phyloP scores from a whole-genome alignment of 148 eudicot species.

The Persicaria tinctoria region DNA sequence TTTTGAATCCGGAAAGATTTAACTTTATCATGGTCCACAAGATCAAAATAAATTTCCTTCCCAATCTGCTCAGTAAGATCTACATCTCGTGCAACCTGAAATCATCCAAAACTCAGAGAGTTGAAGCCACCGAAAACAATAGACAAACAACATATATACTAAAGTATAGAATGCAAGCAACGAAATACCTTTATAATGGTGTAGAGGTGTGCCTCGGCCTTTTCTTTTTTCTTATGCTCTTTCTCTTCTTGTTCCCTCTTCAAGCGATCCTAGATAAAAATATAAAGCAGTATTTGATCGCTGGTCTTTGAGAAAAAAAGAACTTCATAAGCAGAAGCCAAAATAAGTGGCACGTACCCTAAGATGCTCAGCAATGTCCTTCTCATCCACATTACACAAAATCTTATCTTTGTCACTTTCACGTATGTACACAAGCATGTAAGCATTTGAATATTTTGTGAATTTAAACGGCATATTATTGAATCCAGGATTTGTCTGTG shows the following conservation, averaged over 20 bases:
- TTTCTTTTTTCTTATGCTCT: conserved; percentile 55
- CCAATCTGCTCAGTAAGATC: conserved; percentile 25
- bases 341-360: conserved; percentile 37
- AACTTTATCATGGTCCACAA: conserved; percentile 24
- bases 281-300: background rate
- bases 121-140: background rate
- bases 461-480: conserved; percentile 87
- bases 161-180: background rate
- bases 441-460: conserved; percentile 95
- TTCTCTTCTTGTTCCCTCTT: conserved; percentile 68
- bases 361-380: conserved; percentile 91
- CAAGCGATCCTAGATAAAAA: conserved; percentile 38
- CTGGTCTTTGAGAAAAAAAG: background rate
- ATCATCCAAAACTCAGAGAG: conserved; percentile 2
- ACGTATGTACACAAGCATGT: conserved; percentile 97
- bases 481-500: conserved; percentile 92
- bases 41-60: conserved; percentile 22
- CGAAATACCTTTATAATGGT: conserved; percentile 50
- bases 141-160: background rate
- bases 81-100: conserved; percentile 19
- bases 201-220: conserved; percentile 69
- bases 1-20: conserved; percentile 20
- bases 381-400: conserved; percentile 90
- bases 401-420: conserved; percentile 90
- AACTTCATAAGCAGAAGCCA: background rate